Conservation (phyloP, 23 red algal species). For the Cyanidium caldarium region DNA sequence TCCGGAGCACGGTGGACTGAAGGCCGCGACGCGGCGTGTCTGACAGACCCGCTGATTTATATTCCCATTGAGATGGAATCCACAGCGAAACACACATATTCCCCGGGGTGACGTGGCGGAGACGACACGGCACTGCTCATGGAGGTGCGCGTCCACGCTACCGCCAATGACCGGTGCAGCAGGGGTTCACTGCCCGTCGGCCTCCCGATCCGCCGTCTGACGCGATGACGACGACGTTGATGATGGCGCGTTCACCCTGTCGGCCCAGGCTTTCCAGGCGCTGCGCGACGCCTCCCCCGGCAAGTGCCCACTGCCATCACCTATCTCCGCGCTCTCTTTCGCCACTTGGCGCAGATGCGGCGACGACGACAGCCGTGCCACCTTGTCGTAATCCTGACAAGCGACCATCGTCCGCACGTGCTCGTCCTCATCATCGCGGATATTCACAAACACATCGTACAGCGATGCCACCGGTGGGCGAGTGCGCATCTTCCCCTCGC, state of each 20-base stretch:
- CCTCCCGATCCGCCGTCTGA: too few relatives aligned
- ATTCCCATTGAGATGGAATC: too few relatives aligned
- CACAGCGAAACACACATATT: too few relatives aligned
- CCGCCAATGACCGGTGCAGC: too few relatives aligned
- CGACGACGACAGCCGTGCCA: not conserved
- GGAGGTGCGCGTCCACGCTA: too few relatives aligned
- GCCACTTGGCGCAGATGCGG: not conserved
- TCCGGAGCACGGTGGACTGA: not conserved
- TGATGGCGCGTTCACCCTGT: not conserved
- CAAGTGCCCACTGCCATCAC: not conserved
- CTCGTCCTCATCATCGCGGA: slow-evolving; percentile 59
- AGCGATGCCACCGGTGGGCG: slow-evolving; percentile 26
- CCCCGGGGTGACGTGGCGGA: too few relatives aligned
- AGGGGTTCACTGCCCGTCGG: too few relatives aligned
- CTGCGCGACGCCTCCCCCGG: not conserved
- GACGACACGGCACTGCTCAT: too few relatives aligned
- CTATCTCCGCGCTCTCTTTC: not conserved
- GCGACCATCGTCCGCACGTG: slow-evolving; percentile 60
- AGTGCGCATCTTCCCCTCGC: not conserved
- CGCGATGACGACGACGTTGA: too few relatives aligned
- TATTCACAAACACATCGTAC: slow-evolving; percentile 80
- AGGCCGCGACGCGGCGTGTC: too few relatives aligned
- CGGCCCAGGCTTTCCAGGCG: slow-evolving; percentile 2
- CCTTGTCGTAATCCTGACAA: slow-evolving; percentile 32
- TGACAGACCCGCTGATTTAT: too few relatives aligned